Evolutionary conservation across 495 filamentous ascomycete genomes (phyloP).

Genomic region (Gamarada debralockiae): DNA sequence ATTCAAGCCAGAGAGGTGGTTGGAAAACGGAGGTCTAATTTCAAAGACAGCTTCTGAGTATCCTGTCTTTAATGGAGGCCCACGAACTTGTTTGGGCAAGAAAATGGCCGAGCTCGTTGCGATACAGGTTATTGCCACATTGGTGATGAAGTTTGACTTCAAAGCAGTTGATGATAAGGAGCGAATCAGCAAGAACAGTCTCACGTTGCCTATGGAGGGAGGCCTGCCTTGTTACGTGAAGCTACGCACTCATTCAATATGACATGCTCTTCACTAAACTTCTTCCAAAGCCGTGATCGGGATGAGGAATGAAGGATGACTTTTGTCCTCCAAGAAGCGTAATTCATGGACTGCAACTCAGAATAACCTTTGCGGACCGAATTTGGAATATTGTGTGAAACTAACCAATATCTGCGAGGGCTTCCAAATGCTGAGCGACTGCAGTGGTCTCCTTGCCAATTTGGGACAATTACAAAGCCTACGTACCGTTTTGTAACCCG

Average conservation of each 20-base stretch:
- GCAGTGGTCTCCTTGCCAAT: too few relatives aligned
- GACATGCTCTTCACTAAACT: too few relatives aligned
- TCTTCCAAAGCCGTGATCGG: too few relatives aligned
- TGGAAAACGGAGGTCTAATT: constrained; percentile 36
- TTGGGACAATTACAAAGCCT: too few relatives aligned
- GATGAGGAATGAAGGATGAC: too few relatives aligned
- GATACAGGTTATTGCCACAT: constrained; percentile 44
- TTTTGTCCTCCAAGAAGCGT: too few relatives aligned
- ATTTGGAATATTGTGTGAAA: too few relatives aligned
- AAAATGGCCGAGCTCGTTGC: constrained; percentile 57
- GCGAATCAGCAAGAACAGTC: constrained; percentile 49
- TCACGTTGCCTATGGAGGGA: constrained; percentile 58
- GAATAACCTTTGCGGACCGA: too few relatives aligned
- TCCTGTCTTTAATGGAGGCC: constrained; percentile 59
- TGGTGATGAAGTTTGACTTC: constrained; percentile 47
- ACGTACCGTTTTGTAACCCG: too few relatives aligned
- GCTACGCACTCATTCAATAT: not conserved
- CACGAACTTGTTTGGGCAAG: constrained; percentile 53
- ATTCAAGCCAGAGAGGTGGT: constrained; percentile 51
- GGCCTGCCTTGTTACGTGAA: constrained; percentile 40
- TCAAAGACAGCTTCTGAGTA: constrained; percentile 48
- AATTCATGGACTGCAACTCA: too few relatives aligned
- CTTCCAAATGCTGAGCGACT: too few relatives aligned
- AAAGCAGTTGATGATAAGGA: constrained; percentile 34
- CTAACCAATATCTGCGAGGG: too few relatives aligned